Evolutionary conservation across 1,139 yeast genomes (phyloP).

Genomic region (Saccharomycopsis crataegensis): DNA sequence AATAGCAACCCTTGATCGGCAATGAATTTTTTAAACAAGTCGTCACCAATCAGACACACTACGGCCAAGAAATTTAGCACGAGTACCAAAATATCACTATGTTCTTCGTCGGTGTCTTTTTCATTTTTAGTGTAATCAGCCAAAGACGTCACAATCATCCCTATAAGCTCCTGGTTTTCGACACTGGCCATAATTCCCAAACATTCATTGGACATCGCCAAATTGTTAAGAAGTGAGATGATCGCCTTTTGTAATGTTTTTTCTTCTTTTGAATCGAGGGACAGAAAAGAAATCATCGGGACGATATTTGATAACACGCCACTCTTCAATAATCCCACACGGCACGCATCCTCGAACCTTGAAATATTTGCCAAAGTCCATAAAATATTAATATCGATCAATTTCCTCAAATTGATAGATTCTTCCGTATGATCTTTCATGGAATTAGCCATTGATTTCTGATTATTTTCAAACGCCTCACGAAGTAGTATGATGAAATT

Average conservation of each 20-base stretch:
- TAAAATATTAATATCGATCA: constrained; percentile 11
- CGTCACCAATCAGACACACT: constrained; percentile 14
- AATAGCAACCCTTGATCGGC: constrained; percentile 6
- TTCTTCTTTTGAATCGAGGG: constrained; percentile 5
- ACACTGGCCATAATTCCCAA: constrained; percentile 7
- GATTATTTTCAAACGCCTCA: constrained; percentile 11
- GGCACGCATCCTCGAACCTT: constrained; percentile 12
- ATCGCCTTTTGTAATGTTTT: constrained; percentile 16
- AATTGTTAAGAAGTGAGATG: constrained; percentile 13
- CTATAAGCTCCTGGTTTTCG: constrained; percentile 7
- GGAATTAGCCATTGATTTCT: background rate
- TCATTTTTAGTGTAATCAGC: background rate
- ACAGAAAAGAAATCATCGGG: constrained; percentile 6
- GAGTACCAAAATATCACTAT: constrained; percentile 10
- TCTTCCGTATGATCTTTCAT: background rate
- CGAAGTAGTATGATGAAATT: constrained; percentile 14
- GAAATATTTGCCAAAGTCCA: constrained; percentile 17
- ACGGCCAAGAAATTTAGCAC: constrained; percentile 9
- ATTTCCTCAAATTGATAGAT: background rate
- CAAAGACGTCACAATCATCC: constrained; percentile 5
- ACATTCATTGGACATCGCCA: constrained; percentile 9
- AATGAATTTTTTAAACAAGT: constrained; percentile 11
- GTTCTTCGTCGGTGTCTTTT: background rate
- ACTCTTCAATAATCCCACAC: constrained; percentile 9
- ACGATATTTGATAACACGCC: constrained; percentile 9